Conservation (phyloP, 1,284 basidiomycete species). For the Tylopilus sp. region DNA sequence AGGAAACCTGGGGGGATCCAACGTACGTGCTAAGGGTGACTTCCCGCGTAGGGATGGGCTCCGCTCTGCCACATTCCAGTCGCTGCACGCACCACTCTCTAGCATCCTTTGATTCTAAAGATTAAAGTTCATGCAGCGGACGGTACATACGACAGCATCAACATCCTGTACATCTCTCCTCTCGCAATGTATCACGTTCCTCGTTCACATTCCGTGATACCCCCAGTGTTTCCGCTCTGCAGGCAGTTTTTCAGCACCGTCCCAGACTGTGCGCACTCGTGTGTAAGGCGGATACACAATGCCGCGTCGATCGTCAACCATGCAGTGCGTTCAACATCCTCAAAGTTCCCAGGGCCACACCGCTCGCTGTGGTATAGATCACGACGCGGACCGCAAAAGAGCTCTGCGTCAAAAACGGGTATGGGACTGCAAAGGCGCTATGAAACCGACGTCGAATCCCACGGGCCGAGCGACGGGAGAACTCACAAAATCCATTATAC, state of each 20-base stretch:
- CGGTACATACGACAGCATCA: too few species aligned
- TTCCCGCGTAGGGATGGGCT: too few species aligned
- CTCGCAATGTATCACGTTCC: too few species aligned
- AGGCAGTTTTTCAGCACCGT: too few species aligned
- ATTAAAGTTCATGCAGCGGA: too few species aligned
- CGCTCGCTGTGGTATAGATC: conserved; percentile 56
- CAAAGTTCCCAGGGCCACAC: conserved; percentile 57
- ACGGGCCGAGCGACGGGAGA: conserved; percentile 8
- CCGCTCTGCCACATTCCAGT: too few species aligned
- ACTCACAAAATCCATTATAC: conserved; percentile 62
- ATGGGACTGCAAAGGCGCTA: conserved; percentile 56
- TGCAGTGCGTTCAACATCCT: conserved; percentile 48
- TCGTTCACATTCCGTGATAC: too few species aligned
- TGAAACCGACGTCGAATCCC: conserved; percentile 7
- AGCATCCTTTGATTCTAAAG: too few species aligned
- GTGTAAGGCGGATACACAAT: background rate
- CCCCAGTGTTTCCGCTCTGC: too few species aligned
- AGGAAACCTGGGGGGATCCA: background rate
- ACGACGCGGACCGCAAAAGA: conserved; percentile 46
- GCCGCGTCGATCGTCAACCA: conserved; percentile 7
- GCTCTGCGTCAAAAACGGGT: conserved; percentile 73
- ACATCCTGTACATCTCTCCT: too few species aligned
- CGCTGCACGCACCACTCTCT: too few species aligned
- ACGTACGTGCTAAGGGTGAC: too few species aligned
- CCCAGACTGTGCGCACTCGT: background rate